Evolutionary conservation across 306 rosid genomes (phyloP).

Genomic region (Castanea sativa): DNA sequence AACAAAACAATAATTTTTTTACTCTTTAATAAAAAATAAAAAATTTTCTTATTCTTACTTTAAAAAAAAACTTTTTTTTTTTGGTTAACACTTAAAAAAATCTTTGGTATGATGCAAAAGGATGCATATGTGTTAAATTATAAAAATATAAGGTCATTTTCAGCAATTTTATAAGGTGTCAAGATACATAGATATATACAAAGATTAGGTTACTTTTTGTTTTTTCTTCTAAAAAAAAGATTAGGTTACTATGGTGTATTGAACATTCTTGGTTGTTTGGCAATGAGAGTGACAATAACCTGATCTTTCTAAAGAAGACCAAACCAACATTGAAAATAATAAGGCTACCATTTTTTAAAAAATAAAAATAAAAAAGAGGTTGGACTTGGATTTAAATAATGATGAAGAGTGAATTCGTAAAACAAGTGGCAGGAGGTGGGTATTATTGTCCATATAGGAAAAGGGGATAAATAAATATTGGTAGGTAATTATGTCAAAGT

Average conservation of each 20-base stretch:
- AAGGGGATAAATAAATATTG: too few species aligned
- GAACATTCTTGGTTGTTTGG: background rate
- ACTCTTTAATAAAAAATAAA: too few species aligned
- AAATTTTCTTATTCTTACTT: too few species aligned
- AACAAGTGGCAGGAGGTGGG: conserved; percentile 31
- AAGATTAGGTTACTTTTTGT: background rate
- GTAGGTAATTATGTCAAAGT: conserved; percentile 10
- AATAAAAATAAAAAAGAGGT: background rate
- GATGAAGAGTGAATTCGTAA: conserved; percentile 15
- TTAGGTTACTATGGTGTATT: background rate
- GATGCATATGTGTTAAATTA: too few species aligned
- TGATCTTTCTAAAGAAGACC: background rate
- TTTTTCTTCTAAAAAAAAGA: too few species aligned
- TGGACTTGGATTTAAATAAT: conserved; percentile 7
- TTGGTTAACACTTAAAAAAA: too few species aligned
- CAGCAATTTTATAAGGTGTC: too few species aligned
- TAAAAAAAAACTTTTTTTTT: too few species aligned
- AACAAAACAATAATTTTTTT: too few species aligned
- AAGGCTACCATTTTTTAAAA: background rate
- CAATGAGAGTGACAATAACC: background rate
- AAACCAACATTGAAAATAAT: background rate
- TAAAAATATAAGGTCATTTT: too few species aligned
- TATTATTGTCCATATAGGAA: conserved; percentile 30
- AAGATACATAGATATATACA: too few species aligned
- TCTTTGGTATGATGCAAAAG: too few species aligned